Evolutionary conservation across 176 grass and related monocot genomes (phyloP).

Genomic region (Melocanna baccifera): DNA sequence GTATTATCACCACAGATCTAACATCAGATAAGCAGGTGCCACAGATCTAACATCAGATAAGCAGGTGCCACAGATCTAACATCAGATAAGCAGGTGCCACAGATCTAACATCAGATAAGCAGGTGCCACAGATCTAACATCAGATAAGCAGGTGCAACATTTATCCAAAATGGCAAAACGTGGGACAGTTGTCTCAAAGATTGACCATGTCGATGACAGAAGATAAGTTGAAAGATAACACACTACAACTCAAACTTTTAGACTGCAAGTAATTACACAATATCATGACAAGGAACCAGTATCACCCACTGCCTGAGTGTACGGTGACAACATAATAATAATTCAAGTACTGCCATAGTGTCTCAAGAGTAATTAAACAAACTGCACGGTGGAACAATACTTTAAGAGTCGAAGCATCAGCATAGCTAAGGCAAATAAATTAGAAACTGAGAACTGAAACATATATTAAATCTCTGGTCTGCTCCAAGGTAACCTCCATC

Average conservation of each 20-base stretch:
- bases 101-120: background rate
- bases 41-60: background rate
- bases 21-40: background rate
- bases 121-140: background rate
- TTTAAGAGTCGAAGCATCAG: slow-evolving; percentile 24
- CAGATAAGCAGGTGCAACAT: background rate
- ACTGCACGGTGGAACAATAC: slow-evolving; percentile 10
- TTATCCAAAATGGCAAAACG: background rate
- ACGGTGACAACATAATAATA: slow-evolving; percentile 27
- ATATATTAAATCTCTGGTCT: slow-evolving; percentile 14
- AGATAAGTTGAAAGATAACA: slow-evolving; percentile 2
- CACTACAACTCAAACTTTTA: slow-evolving; percentile 7
- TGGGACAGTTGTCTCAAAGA: background rate
- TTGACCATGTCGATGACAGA: background rate
- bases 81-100: background rate
- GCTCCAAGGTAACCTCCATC: slow-evolving; percentile 31
- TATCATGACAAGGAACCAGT: background rate
- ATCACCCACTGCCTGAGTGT: slow-evolving; percentile 30
- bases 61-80: background rate
- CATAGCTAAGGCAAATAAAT: slow-evolving; percentile 13
- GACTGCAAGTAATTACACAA: slow-evolving; percentile 28
- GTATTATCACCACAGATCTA: background rate
- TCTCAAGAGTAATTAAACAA: slow-evolving; percentile 26
- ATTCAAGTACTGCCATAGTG: slow-evolving; percentile 13
- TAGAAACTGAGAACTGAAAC: slow-evolving; percentile 27